Evolutionary conservation across 345 rosid species (phyloP), one percentile per base, ranked within the genome.

Genomic region (Arabis hirsuta): DNA sequence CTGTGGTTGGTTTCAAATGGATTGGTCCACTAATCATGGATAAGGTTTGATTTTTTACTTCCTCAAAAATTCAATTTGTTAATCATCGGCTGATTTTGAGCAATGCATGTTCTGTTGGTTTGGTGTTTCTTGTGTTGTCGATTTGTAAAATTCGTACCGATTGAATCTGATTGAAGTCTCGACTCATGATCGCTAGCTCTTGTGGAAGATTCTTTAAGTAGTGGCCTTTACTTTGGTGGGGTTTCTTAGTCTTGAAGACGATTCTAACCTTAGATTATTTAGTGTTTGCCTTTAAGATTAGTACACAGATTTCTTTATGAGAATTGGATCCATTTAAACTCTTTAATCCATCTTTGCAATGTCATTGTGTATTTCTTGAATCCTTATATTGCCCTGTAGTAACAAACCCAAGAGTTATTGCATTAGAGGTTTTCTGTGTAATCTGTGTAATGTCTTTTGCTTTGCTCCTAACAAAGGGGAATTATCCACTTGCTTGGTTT

Each of bases 1-100:
- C 85, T 73, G 71, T 74, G 62, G 96, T 84, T 72, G 81, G 73
- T 77, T 57, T 88, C 84, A 88, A 79, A 73, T 91, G 98, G 98
- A 80, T 94, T 61, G 93, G 86, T 48, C 98, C 98, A 6, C 86
- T 80, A 65, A 76, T 94, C 55, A 94, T 94, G 89, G 95, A 94
- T 52, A 88, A 87, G 92, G 97, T 91, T 53, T 70, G 69, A 39
- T 16, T 60, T n/a, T 60, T n/a, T 10, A 5, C 45, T 69, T 44
- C 22, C 59, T 22, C 26, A 43, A 50, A 48, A 12, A 26, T 73
- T 46, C 56, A 39, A 6, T 26, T 59, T 24, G 26, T 56, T 31
- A 11, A 7, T 3, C 41, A 56, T 31, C 7, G 43, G 44, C 27
- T 36, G 7, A 2, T 39, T 56, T 22, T 53, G 3, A 27, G 12